phyloP scores from a whole-genome alignment of 2,329 filamentous ascomycete species.

The Sporothrix pseudoabietina region DNA sequence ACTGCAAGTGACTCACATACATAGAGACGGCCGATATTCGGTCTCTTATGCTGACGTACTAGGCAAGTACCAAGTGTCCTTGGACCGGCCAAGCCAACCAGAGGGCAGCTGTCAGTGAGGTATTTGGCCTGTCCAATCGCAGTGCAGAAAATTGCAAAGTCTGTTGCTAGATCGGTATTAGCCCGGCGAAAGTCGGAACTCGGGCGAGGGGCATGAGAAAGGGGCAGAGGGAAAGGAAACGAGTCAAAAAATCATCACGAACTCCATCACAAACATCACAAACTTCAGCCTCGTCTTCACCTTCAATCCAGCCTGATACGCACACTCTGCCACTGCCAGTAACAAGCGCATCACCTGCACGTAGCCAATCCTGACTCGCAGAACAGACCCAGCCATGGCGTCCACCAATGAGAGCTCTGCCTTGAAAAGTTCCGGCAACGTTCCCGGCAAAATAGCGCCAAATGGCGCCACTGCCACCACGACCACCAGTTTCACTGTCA shows the following conservation, averaged over 20 bases:
- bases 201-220: not conserved
- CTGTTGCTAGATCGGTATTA: conserved; percentile 22
- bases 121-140: conserved; percentile 19
- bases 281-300: not conserved
- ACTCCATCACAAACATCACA: conserved; percentile 2
- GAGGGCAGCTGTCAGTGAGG: not conserved
- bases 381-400: conserved; percentile 23
- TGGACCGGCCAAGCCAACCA: conserved; percentile 5
- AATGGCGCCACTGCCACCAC: conserved; percentile 40
- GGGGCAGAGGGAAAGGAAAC: not conserved
- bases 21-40: not conserved
- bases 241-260: conserved; percentile 12
- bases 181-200: conserved; percentile 21
- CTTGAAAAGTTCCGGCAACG: conserved; percentile 26
- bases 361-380: conserved; percentile 23
- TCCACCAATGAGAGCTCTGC: conserved; percentile 26
- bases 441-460: conserved; percentile 30
- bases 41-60: conserved; percentile 5
- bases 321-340: not conserved
- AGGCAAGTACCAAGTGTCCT: not conserved
- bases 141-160: conserved; percentile 13
- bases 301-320: not conserved
- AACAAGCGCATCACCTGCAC: conserved; percentile 7
- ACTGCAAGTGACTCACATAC: conserved; percentile 9
- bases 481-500: conserved; percentile 72